Evolutionary conservation across 352 stramenopile genomes (phyloP).

Genomic region (Phytophthora aleatoria): DNA sequence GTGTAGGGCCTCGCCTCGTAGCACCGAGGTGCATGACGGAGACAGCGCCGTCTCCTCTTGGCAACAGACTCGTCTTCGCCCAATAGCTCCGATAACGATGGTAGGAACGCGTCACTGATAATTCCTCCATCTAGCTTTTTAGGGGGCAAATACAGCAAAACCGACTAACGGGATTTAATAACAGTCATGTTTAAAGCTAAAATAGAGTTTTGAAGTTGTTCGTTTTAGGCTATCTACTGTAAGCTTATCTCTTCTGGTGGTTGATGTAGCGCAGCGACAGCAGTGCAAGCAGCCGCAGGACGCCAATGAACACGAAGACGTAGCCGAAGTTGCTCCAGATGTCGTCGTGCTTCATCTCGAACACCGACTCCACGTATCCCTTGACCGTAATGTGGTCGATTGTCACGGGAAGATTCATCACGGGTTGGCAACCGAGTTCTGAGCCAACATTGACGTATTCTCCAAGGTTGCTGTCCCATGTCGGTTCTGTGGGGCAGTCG

Average conservation of each 20-base stretch:
- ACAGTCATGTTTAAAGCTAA: too few relatives aligned
- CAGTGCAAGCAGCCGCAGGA: slow-evolving; percentile 32
- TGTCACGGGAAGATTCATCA: slow-evolving; percentile 17
- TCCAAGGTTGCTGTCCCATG: slow-evolving; percentile 23
- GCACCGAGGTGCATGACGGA: too few relatives aligned
- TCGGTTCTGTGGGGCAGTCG: slow-evolving; percentile 27
- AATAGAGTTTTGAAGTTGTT: too few relatives aligned
- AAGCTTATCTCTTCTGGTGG: slow-evolving; percentile 41
- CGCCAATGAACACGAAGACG: slow-evolving; percentile 27
- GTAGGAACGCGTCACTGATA: too few relatives aligned
- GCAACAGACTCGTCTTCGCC: too few relatives aligned
- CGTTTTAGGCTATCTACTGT: too few relatives aligned
- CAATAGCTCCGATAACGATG: too few relatives aligned
- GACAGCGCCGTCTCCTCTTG: too few relatives aligned
- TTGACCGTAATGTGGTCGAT: slow-evolving; percentile 34
- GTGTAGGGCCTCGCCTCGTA: too few relatives aligned
- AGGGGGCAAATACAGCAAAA: too few relatives aligned
- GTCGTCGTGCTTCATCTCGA: slow-evolving; percentile 31
- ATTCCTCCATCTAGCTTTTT: too few relatives aligned
- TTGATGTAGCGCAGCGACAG: slow-evolving; percentile 43
- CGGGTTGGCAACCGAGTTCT: slow-evolving; percentile 25
- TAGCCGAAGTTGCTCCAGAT: slow-evolving; percentile 32
- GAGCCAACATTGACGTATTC: slow-evolving; percentile 24
- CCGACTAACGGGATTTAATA: too few relatives aligned
- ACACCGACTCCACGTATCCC: slow-evolving; percentile 26